Evolutionary conservation across 495 filamentous ascomycete genomes (phyloP), one percentile per base, ranked within the genome.

Genomic region (Clohesyomyces aquaticus): DNA sequence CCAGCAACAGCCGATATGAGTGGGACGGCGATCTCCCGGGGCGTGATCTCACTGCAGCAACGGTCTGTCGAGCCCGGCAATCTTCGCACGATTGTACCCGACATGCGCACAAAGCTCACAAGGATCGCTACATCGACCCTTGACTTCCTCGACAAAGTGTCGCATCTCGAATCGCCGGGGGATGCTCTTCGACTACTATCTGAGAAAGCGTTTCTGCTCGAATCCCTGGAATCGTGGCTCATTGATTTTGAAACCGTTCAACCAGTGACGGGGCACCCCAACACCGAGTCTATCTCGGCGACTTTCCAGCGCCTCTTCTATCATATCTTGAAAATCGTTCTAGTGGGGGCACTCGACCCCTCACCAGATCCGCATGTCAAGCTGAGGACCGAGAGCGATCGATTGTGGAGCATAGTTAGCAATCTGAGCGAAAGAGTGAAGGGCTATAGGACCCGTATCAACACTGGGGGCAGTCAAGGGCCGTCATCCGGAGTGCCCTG

Each of bases 41-140:
- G 26, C 26, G 38, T 41, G 26, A 51, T 50, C 8, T 51, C 59
- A 29, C 28, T 48, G 23, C 27, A 53, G 10, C 47, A 54, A 43
- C 47, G 54, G 49, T 25, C 32, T 45, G 47, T 45, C 32, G 35
- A 23, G 54, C 46, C 48, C 54, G 47, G 48, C 23, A 29, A 54
- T 46, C 35, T 54, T 61, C 59, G 59, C 59, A 54, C 11, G 43
- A 53, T 61, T 54, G 59, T 35, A 54, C 59, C 59, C 59, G 48
- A 61, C 48, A 54, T 61, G 59, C 59, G 59, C 23, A 61, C 49
- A 43, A 35, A 52, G 59, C 48, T 61, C 10, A 61, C 22, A 45
- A 42, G 22, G 26, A 61, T 61, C 47, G 59, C 59, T 28, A 28
- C 47, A 53, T 43, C 48, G n/a, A 47, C 49, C 4, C 59, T 61